Conservation (phyloP, 345 rosid genomes). For the Draba incana region DNA sequence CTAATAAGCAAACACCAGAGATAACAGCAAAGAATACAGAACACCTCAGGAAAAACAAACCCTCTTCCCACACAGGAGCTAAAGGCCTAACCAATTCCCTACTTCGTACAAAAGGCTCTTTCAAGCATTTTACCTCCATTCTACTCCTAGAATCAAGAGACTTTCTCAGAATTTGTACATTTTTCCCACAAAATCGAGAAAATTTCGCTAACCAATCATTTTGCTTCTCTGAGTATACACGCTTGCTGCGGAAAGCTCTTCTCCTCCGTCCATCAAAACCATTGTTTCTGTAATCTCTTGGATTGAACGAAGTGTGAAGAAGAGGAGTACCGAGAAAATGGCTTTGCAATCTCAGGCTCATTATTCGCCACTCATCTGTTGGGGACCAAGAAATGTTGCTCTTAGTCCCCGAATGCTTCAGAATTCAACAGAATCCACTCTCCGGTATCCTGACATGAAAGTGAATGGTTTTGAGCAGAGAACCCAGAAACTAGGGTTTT, state of each 20-base stretch:
- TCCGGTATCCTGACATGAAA: conserved; percentile 13
- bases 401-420: conserved; percentile 61
- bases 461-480: conserved; percentile 6
- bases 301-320: conserved; percentile 35
- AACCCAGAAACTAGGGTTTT: conserved; percentile 16
- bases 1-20: conserved; percentile 84
- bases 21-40: conserved; percentile 69
- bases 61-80: conserved; percentile 72
- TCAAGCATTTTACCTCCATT: conserved; percentile 55
- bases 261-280: conserved; percentile 40
- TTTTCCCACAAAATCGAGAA: conserved; percentile 68
- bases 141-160: conserved; percentile 65
- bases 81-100: conserved; percentile 65
- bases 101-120: conserved; percentile 65
- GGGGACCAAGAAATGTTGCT: conserved; percentile 67
- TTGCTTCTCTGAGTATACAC: conserved; percentile 59
- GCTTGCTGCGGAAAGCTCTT: conserved; percentile 47
- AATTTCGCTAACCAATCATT: conserved; percentile 71
- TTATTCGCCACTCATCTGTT: conserved; percentile 52
- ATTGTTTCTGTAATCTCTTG: conserved; percentile 35
- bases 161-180: conserved; percentile 64
- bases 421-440: conserved; percentile 12
- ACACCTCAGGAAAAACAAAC: conserved; percentile 78
- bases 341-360: conserved; percentile 58
- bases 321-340: conserved; percentile 61